Conservation (phyloP, 129 eudicot genomes). For the Flaveria trinervia region DNA sequence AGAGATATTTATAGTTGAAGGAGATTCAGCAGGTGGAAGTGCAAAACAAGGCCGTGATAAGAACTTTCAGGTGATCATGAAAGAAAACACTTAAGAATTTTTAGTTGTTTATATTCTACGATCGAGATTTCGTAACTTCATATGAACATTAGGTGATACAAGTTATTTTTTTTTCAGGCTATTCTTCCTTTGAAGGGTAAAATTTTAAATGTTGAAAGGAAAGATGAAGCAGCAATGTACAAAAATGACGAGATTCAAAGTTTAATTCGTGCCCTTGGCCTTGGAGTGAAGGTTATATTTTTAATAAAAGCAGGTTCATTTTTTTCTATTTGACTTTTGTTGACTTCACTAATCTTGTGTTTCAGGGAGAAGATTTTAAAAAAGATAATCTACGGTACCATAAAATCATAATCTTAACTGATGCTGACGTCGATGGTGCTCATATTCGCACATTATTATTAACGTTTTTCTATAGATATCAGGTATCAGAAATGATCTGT, state of each 20-base stretch:
- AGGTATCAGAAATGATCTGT: conserved; percentile 47
- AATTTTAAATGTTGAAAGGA: conserved; percentile 84
- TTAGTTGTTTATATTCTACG: conserved; percentile 5
- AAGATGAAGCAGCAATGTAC: conserved; percentile 96
- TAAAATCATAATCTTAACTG: conserved; percentile 89
- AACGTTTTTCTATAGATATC: conserved; percentile 96
- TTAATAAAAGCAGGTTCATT: not conserved
- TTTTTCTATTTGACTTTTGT: not conserved
- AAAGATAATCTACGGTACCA: conserved; percentile 91
- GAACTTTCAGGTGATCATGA: conserved; percentile 69
- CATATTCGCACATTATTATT: conserved; percentile 88
- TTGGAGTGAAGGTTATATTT: conserved; percentile 82
- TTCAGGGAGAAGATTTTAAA: conserved; percentile 93
- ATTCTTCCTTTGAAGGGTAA: conserved; percentile 95
- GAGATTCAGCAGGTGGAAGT: conserved; percentile 99
- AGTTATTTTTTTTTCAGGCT: conserved; percentile 56
- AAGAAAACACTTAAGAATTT: not conserved
- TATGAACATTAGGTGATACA: conserved; percentile 5
- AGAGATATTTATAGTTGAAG: conserved; percentile 98
- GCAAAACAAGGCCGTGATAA: conserved; percentile 99
- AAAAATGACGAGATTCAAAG: conserved; percentile 91
- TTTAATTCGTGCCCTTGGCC: conserved; percentile 90
- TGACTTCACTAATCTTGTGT: conserved; percentile 15
- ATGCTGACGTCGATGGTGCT: conserved; percentile 99
- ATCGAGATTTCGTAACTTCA: not conserved